Base-by-base conservation (phyloP, 768 basidiomycete species). In the Leccinum longicurvipes region DNA sequence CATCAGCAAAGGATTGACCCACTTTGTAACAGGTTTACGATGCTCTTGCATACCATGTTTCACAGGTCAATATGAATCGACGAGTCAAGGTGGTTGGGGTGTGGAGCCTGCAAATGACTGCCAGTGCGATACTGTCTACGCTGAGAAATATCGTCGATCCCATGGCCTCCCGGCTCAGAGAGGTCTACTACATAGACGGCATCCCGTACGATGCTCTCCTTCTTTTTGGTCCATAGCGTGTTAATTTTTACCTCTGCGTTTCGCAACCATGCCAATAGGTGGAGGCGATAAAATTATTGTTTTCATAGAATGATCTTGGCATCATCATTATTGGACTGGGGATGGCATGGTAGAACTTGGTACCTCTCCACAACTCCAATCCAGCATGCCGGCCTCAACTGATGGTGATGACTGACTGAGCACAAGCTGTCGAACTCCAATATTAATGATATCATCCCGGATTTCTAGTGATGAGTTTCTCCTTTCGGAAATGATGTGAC, bases 51-150 rank as follows among this genome's bases (percentile, higher is more conserved):
- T 85, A 93, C 69, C 97, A 98, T 73, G 96, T 99, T 49, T 86
- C 88, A 2, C 91, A 93, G 62, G 86, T 84, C 24, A 92, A 94
- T 67, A 85, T 91, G 77, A 90, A 93, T 65, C 85, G 91, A 53
- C 85, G 95, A 14, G 83, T 97, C 67, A 90, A 86, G 73, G 90
- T 86, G 3, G 93, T 99, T 60, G 88, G 92, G 57, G 74, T 93
- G 8, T 99, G 97, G 97, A 93, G 90, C 66, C 77, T 98, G 23
- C 94, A 97, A 71, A 87, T 90, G 82, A 95, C 95, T 1, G 92
- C 93, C 2, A 86, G 85, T 53, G 88, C 89, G n/a, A 82, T 95
- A 47, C 76, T 98, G 57, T 80, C 85, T 47, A 85, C 93, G 6
- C 74, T 98, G 44, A 78, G 89, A 53, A 87, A 79, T 44, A 79